phyloP scores from a whole-genome alignment of 2,329 filamentous ascomycete species.

The Aspergillus fumigatiaffinis region DNA sequence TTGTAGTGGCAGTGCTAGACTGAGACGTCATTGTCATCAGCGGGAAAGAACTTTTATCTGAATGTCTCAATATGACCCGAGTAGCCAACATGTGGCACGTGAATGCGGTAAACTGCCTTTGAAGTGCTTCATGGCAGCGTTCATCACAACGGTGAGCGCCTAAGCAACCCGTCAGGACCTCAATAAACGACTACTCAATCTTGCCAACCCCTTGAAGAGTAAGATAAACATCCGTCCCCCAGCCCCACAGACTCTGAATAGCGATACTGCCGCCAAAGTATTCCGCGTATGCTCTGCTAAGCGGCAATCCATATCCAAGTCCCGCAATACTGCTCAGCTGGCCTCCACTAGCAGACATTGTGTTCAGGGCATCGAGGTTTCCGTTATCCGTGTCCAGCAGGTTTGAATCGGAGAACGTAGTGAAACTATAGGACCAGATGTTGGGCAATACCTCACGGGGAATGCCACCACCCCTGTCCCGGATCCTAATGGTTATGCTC shows the following conservation, averaged over 20 bases:
- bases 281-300: constrained; percentile 91
- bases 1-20: constrained; percentile 4
- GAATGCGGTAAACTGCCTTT: neutral
- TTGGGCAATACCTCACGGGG: constrained; percentile 75
- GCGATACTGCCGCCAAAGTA: constrained; percentile 95
- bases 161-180: neutral
- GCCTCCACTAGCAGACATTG: constrained; percentile 67
- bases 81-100: neutral
- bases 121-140: neutral
- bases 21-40: neutral
- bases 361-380: constrained; percentile 66
- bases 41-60: neutral
- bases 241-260: constrained; percentile 93
- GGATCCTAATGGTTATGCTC: constrained; percentile 90
- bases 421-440: constrained; percentile 97
- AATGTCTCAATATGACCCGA: neutral
- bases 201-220: constrained; percentile 59
- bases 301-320: constrained; percentile 83
- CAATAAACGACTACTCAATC: constrained; percentile 28
- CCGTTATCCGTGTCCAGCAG: constrained; percentile 47
- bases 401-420: constrained; percentile 76
- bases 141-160: no score
- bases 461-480: constrained; percentile 93
- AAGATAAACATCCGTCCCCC: constrained; percentile 71
- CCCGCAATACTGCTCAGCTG: constrained; percentile 85